Conservation (phyloP, 805 yeast species). For the Pichia membranifaciens region DNA sequence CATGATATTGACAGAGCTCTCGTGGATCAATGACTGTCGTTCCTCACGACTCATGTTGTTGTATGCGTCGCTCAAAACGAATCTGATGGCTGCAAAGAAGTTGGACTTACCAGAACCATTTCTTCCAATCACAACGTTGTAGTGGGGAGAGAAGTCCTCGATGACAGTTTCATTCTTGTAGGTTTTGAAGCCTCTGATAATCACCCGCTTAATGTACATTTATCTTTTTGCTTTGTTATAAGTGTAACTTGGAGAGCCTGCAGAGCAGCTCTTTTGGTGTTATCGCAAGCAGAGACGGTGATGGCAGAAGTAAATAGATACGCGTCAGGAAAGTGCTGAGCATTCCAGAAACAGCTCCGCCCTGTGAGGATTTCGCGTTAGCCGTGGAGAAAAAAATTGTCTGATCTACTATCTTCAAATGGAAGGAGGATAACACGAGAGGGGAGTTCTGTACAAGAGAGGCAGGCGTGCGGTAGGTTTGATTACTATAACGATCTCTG, state of each 20-base stretch:
- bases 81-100: slow-evolving; percentile 90
- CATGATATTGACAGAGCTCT: slow-evolving; percentile 85
- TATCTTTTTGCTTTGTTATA: not conserved
- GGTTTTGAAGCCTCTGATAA: slow-evolving; percentile 90
- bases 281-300: not conserved
- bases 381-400: no score
- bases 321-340: no score
- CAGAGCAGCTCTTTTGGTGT: not conserved
- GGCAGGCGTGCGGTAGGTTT: no score
- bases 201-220: slow-evolving; percentile 36
- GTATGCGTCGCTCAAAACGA: slow-evolving; percentile 86
- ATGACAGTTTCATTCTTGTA: slow-evolving; percentile 78
- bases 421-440: no score
- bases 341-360: no score
- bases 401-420: no score
- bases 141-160: slow-evolving; percentile 70
- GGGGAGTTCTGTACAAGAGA: no score
- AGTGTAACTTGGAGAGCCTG: not conserved
- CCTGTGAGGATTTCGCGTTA: no score
- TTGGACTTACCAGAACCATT: slow-evolving; percentile 98
- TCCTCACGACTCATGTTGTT: slow-evolving; percentile 80
- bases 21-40: slow-evolving; percentile 81
- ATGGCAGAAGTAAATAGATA: not conserved
- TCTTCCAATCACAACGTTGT: slow-evolving; percentile 84
- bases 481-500: no score